These are phyloP conservation scores for Mycena albidolilacea DNA, from an alignment of 768 basidiomycete species.

Conservation along the genomic window DNA sequence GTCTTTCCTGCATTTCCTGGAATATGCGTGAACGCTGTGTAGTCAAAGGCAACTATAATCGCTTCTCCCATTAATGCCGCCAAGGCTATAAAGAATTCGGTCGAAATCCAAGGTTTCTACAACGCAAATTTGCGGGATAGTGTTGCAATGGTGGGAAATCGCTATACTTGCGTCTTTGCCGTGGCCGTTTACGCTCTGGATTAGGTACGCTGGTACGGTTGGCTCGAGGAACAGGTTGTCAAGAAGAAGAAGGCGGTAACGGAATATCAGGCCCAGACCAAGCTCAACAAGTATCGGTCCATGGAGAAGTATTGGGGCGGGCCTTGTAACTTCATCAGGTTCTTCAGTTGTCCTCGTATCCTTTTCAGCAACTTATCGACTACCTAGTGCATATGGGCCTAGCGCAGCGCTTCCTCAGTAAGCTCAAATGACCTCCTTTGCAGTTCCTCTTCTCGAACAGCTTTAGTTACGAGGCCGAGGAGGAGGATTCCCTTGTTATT, in stretches of 20 bases:
- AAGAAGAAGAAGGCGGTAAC: constrained; percentile 36
- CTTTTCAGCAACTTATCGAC: constrained; percentile 59
- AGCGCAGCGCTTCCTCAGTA: constrained; percentile 45
- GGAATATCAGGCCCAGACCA: constrained; percentile 66
- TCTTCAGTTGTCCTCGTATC: constrained; percentile 56
- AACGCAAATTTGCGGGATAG: constrained; percentile 80
- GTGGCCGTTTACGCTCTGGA: not conserved
- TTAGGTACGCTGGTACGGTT: constrained; percentile 53
- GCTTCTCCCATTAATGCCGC: constrained; percentile 70
- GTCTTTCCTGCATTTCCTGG: constrained; percentile 4
- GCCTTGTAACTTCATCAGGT: constrained; percentile 81
- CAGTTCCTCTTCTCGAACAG: constrained; percentile 46
- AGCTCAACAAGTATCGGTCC: constrained; percentile 72
- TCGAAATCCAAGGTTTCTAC: constrained; percentile 79
- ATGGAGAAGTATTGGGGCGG: constrained; percentile 73
- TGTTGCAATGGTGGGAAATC: constrained; percentile 61
- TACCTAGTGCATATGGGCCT: constrained; percentile 37
- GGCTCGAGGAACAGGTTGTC: constrained; percentile 39
- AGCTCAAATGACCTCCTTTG: not conserved
- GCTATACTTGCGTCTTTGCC: not conserved
- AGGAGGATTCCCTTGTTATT: constrained; percentile 66
- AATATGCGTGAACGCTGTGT: constrained; percentile 46
- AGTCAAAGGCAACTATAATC: constrained; percentile 53
- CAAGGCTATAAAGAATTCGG: constrained; percentile 70
- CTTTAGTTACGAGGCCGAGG: constrained; percentile 78